Evolutionary conservation across 2,329 filamentous ascomycete species (phyloP), one percentile per base, ranked within the genome.

Genomic region (Colletotrichum tanaceti): DNA sequence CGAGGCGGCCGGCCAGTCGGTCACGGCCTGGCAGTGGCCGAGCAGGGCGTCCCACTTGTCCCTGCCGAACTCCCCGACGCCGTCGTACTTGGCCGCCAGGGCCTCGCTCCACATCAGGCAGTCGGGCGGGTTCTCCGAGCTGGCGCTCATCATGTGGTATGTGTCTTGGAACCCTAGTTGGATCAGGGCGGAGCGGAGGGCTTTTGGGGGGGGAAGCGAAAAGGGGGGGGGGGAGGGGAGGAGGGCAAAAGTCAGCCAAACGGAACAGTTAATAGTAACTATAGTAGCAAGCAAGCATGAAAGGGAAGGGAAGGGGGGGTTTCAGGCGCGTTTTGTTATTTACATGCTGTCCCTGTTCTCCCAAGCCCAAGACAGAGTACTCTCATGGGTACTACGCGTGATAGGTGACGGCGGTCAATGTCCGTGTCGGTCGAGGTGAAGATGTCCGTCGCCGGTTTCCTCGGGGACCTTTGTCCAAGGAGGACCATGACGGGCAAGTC

Each of bases 41-140:
- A 71, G 78, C 2, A 80, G 59, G 63, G 75, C 73, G 44, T 80
- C 78, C 77, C 78, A 80, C 4, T 79, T 65, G 13, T 50, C 38
- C n/a, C 54, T 52, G 5, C 49, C 58, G 11, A 78, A 75, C 0
- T 18, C 14, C 5, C 62, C 53, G 6, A 35, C 70, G 39, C 72
- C 73, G 58, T 78, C 76, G 71, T 81, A 82, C 71, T 82, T 82
- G 72, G 89, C 88, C 20, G 82, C 81, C 63, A 93, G 84, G 35
- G 90, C 90, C 71, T 92, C 88, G 79, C 88, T 87, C 90, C 90
- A 93, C 81, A 91, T 87, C 49, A 90, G 81, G 63, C 86, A 87
- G 24, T 68, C 61, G 3, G 55, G 65, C 2, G 65, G 57, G 46
- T 65, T 58, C n/a, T 70, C 67, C 10, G 55, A 44, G 53, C 64